Base-by-base conservation (phyloP, 1,284 basidiomycete species). In the Mycena sp. region DNA sequence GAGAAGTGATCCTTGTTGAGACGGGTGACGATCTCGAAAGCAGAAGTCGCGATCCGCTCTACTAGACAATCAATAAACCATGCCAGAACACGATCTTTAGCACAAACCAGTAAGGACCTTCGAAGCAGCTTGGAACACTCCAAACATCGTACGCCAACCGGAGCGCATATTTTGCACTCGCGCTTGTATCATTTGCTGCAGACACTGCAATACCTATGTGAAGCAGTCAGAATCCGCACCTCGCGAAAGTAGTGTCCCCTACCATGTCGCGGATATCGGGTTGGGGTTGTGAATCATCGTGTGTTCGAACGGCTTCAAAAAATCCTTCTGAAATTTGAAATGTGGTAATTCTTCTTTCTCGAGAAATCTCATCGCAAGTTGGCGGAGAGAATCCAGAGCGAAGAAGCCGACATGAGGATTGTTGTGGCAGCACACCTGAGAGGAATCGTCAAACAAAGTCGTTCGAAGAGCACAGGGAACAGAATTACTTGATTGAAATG, bases 301-400 rank as follows among this genome's bases (percentile, higher is more conserved):
- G 76, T 98, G 92, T 80, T 99, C 96, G 76, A 99, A 99, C 1
- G 98, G 98, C 74, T 95, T 94, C 59, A 99, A 79, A 79, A 99
- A 99, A 76, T 99, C 98, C 78, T 99, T 99, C 72, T 99, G 98
- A 80, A 99, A 99, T 74, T 97, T 96, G 87, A 99, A 99, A 80
- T 99, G 96, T 0, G 95, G 89, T 67, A 99, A 77, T 77, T 99
- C 98, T 75, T 99, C 97, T 79, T 99, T 99, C 78, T 99, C 98
- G 72, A 99, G 84, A 79, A 99, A 99, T 48, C 97, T 90, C 95
- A 98, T 98, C 3, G 98, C 96, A 40, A 99, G 82, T 78, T 99
- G 98, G 26, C 98, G 91, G n/a, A 99, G 84, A 6, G 98, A 95
- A 77, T 99, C 98, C 64, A 99, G 82, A 1, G 97, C 98, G 70